phyloP scores from a whole-genome alignment of 2,329 filamentous ascomycete genomes.

The Aspergillus udagawae region DNA sequence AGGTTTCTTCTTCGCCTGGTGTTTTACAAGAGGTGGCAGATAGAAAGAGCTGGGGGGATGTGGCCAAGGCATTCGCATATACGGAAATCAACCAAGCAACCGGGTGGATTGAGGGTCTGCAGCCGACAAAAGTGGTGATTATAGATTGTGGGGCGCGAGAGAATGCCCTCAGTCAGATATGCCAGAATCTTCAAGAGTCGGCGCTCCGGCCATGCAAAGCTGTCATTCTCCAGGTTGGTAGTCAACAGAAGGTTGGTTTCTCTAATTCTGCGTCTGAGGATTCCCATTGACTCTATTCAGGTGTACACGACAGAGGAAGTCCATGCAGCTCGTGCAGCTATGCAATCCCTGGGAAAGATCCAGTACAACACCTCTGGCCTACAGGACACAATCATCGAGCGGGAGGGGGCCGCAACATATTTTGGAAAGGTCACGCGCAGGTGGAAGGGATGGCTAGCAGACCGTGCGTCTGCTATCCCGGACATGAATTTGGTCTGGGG shows the following conservation, averaged over 20 bases:
- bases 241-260: constrained; percentile 2
- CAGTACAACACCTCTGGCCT: constrained; percentile 10
- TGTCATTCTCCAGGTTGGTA: constrained; percentile 1
- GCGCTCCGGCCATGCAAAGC: neutral
- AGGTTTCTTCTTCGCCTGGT: constrained; percentile 8
- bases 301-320: constrained; percentile 7
- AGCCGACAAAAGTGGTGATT: constrained; percentile 7
- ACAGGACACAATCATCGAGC: constrained; percentile 3
- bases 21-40: neutral
- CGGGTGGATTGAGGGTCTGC: constrained; percentile 3
- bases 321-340: neutral
- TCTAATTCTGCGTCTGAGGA: neutral
- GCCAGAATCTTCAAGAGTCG: neutral
- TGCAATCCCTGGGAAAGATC: constrained; percentile 4
- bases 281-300: neutral
- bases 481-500: constrained; percentile 6
- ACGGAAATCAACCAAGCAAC: neutral
- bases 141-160: constrained; percentile 6
- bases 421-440: neutral
- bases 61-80: constrained; percentile 1
- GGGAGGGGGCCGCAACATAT: constrained; percentile 1
- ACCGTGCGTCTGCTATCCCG: neutral
- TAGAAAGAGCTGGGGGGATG: neutral
- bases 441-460: constrained; percentile 9
- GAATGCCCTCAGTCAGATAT: neutral